Base-by-base conservation (phyloP, 345 rosid genomes). In the Populus simonii region DNA sequence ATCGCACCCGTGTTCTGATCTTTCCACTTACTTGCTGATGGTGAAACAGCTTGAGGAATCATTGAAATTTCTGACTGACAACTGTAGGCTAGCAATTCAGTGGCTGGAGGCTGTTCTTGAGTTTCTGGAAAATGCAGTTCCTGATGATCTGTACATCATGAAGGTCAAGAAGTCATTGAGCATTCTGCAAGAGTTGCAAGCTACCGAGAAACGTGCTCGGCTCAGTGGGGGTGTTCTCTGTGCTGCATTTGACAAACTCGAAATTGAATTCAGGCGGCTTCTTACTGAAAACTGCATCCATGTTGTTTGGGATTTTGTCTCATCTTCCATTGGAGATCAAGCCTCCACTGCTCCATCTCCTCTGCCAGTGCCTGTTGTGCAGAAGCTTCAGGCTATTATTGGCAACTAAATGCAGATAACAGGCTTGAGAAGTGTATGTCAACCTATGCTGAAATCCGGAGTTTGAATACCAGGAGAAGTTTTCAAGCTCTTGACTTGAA, bases 61-160 rank as follows among this genome's bases (percentile, higher is more conserved):
- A 11, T 66, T 91, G 43, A 88, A 82, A 68, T 91, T 93, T 79
- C 98, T 93, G 7, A 70, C 88, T 1, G 87, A 81, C 68, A 92
- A 89, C 79, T 90, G 97, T 76, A 69, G 76, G 82, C 87, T 95
- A 49, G 93, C 96, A 29, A 84, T 90, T 77, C 91, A 76, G 51
- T 95, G 99, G 97, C 57, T 93, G 74, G 81, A 90, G 82, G 92
- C 86, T 7, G 81, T 89, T 18, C 78, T 82, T 16, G 83, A 87
- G 69, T 86, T 85, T 71, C 55, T 90, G 33, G 80, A 86, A 74
- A 86, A 84, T 35, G 80, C 63, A 13, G 79, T 81, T 72, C 80
- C 83, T 68, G 63, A 83, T 49, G 86, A 84, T 47, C 72, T 70
- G 31, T 89, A 88, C 71, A 35, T 78, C 70, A 66, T 65, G 25